Evolutionary conservation across 108 stramenopile species (phyloP).

Genomic region (Aurantiochytrium sp.): DNA sequence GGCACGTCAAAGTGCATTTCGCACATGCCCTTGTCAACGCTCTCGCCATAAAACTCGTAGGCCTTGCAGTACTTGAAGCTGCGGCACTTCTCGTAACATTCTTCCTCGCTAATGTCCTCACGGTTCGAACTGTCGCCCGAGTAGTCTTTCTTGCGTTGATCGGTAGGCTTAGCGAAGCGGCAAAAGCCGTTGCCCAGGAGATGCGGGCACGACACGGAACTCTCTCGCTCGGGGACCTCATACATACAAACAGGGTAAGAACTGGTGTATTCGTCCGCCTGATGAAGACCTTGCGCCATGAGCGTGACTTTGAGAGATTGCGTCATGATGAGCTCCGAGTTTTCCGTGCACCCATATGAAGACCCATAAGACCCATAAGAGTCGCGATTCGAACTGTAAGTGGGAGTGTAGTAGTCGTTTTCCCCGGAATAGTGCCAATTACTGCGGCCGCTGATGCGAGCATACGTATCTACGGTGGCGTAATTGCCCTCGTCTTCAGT

Average conservation of each 20-base stretch:
- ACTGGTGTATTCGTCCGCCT: too few species aligned
- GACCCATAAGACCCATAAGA: too few species aligned
- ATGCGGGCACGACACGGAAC: neutral
- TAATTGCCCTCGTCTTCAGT: too few species aligned
- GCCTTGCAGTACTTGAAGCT: neutral
- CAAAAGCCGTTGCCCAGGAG: neutral
- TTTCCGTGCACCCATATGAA: too few species aligned
- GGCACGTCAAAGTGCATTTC: neutral
- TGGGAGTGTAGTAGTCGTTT: too few species aligned
- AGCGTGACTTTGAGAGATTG: too few species aligned
- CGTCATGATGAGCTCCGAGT: too few species aligned
- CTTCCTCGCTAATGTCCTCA: neutral
- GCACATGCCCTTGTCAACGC: neutral
- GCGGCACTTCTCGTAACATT: neutral
- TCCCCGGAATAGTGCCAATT: too few species aligned
- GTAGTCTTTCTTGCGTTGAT: neutral
- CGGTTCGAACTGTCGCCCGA: neutral
- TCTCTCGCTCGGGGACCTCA: neutral
- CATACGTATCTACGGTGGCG: too few species aligned
- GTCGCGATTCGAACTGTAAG: too few species aligned
- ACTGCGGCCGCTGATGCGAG: too few species aligned
- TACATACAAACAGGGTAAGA: neutral
- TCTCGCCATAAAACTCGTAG: neutral
- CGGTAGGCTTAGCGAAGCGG: neutral
- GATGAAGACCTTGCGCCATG: too few species aligned